These are phyloP conservation scores for Hypoxylon sp. DNA, from an alignment of 2,329 filamentous ascomycete genomes.

Conservation along the genomic window DNA sequence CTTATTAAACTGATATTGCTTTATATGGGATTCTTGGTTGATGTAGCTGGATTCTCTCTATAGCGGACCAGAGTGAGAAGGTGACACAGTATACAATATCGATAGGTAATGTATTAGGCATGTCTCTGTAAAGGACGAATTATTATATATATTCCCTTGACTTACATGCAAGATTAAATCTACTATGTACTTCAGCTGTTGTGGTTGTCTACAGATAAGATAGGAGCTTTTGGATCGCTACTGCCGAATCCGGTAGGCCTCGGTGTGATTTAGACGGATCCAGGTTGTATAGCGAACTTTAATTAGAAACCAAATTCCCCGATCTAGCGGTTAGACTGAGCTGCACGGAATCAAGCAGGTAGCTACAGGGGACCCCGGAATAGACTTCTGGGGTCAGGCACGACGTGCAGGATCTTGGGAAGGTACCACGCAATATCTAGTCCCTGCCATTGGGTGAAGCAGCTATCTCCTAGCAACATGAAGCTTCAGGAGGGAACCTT, in stretches of 20 bases:
- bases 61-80: neutral
- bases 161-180: no score
- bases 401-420: conserved; percentile 4
- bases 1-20: no score
- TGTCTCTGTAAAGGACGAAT: neutral
- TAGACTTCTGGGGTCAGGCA: conserved; percentile 8
- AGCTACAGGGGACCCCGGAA: neutral
- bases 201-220: neutral
- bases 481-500: conserved; percentile 2
- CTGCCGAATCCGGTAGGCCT: conserved; percentile 22
- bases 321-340: conserved; percentile 14
- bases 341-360: conserved; percentile 9
- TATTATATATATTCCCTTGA: no score
- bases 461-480: neutral
- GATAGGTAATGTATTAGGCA: neutral
- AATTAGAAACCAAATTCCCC: conserved; percentile 27
- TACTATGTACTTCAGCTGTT: no score
- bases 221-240: neutral
- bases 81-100: neutral
- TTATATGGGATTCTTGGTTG: no score
- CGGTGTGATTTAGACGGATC: conserved; percentile 18
- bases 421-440: neutral
- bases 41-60: neutral
- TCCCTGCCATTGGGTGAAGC: conserved; percentile 4
- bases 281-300: conserved; percentile 14